Evolutionary conservation across 257 asterid genomes (phyloP), one percentile per base, ranked within the genome.

Genomic region (Przewalskia tangutica): DNA sequence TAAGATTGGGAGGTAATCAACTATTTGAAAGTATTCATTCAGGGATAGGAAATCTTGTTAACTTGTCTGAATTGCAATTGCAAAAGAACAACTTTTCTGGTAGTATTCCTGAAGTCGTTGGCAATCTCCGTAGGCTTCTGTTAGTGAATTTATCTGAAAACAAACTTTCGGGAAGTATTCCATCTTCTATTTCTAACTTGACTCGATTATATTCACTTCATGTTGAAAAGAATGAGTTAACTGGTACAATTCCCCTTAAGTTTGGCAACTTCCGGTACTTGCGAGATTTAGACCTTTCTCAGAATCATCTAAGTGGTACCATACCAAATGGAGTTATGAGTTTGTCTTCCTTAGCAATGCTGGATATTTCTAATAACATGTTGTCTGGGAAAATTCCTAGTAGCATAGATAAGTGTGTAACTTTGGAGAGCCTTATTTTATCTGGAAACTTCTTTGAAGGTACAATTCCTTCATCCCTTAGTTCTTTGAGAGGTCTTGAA

Each of bases 361-460:
- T 86, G 44, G 65, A 83, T 81, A 53, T 88, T 64, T 83, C 91
- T 40, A 64, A 81, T 66, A 88, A 88, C 68, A 38, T 63, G n/a
- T 62, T 86, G n/a, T 86, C 76, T 0, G 89, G 84, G 17, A 60
- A 81, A 16, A 75, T 86, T 67, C 88, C 87, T 4, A 58, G 32
- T 14, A 51, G 67, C 42, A 53, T 85, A 32, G 86, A 63, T 34
- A 78, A 63, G 23, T 85, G 82, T 65, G 54, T 58, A 58, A 34
- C 6, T 51, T 79, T 86, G 80, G 87, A 70, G 82, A 34, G 68
- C 23, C 80, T 88, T 58, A 5, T 73, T 71, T 59, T 88, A 85
- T 46, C 60, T n/a, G 83, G 65, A 5, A 88, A 86, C 80, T 58
- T 14, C 4, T 83, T 84, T 65, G 60, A 34, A 9, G 91, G 88